Evolutionary conservation across 176 grass and related monocot species (phyloP).

Genomic region (Typha latifolia): DNA sequence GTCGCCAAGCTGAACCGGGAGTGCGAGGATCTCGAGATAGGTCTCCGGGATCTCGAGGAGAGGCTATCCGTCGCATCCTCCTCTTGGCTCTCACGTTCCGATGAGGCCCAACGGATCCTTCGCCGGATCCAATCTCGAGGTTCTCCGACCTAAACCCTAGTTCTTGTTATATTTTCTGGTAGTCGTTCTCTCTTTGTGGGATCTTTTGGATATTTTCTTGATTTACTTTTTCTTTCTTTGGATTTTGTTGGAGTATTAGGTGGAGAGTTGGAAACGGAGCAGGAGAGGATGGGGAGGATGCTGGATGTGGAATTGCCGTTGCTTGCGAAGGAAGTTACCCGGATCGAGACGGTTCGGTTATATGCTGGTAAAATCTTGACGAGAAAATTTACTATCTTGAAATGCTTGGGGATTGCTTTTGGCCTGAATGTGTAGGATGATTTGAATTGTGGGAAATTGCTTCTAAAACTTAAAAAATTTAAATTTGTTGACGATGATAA

Average conservation of each 20-base stretch:
- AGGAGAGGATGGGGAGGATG: slow-evolving; percentile 2
- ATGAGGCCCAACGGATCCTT: slow-evolving; percentile 15
- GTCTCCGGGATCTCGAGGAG: slow-evolving; percentile 31
- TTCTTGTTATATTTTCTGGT: neutral
- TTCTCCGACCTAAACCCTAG: slow-evolving; percentile 20
- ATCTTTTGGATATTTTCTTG: neutral
- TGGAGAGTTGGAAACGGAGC: neutral
- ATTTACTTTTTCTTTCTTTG: neutral
- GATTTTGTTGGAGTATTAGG: slow-evolving; percentile 12
- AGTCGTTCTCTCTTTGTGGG: neutral
- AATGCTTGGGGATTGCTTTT: neutral
- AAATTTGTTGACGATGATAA: too few species aligned
- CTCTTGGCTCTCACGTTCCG: slow-evolving; percentile 41
- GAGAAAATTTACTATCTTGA: neutral
- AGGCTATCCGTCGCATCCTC: slow-evolving; percentile 23
- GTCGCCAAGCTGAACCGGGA: slow-evolving; percentile 41
- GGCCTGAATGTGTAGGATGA: too few species aligned
- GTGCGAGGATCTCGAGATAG: slow-evolving; percentile 37
- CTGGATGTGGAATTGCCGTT: slow-evolving; percentile 12
- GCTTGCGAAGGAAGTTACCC: slow-evolving; percentile 39
- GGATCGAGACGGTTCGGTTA: slow-evolving; percentile 51
- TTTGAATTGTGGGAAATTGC: neutral
- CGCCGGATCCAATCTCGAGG: slow-evolving; percentile 11
- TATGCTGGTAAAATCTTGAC: slow-evolving; percentile 42
- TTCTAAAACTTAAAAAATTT: neutral